Conservation (phyloP, 805 yeast species). For the Pichia thaimueangensis region DNA sequence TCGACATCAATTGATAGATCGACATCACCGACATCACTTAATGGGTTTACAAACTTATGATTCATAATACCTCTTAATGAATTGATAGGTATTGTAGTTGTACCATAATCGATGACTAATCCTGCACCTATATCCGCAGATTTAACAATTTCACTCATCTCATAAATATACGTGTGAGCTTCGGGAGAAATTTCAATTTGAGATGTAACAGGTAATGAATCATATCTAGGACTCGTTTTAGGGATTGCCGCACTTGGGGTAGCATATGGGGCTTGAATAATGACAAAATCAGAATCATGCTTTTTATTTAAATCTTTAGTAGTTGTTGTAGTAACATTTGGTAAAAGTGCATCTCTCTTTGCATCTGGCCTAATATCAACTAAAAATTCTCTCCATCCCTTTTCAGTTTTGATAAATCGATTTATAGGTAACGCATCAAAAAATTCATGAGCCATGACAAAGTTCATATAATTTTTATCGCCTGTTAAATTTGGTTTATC, state of each 20-base stretch:
- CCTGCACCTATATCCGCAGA: conserved; percentile 51
- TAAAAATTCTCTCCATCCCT: conserved; percentile 75
- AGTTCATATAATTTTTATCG: conserved; percentile 38
- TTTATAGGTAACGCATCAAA: conserved; percentile 82
- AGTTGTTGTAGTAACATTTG: conserved; percentile 19
- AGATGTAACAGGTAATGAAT: conserved; percentile 47
- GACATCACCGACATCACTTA: conserved; percentile 68
- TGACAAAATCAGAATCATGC: conserved; percentile 37
- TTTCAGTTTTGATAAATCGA: conserved; percentile 50
- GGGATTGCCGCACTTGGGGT: conserved; percentile 62
- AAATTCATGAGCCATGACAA: conserved; percentile 76
- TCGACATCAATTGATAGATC: conserved; percentile 84
- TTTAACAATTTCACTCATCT: conserved; percentile 38
- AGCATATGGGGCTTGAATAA: conserved; percentile 50
- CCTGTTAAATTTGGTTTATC: conserved; percentile 44
- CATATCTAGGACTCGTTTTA: conserved; percentile 41
- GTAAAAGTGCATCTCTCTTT: conserved; percentile 11
- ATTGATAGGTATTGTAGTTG: conserved; percentile 58
- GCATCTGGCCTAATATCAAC: conserved; percentile 45
- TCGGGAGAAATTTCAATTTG: conserved; percentile 73
- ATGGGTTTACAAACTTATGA: conserved; percentile 72
- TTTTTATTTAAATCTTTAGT: conserved; percentile 5
- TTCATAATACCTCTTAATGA: conserved; percentile 66
- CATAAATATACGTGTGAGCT: conserved; percentile 49
- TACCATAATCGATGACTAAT: conserved; percentile 74